These are phyloP conservation scores for Sonneratia caseolaris DNA, from an alignment of 345 rosid genomes.

Conservation along the genomic window DNA sequence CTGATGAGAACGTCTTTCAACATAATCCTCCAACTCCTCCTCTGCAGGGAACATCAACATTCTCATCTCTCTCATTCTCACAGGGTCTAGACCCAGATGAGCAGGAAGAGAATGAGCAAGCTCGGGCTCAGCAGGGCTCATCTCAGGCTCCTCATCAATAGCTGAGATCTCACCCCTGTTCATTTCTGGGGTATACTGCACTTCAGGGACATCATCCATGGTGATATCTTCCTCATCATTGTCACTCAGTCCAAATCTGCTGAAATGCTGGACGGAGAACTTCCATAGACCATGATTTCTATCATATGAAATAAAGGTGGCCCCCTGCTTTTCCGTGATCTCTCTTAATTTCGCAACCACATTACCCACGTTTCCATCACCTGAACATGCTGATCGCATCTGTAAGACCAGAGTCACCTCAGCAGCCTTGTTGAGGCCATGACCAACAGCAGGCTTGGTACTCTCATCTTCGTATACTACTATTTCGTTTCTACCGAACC, in stretches of 20 bases:
- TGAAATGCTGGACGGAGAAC: conserved; percentile 73
- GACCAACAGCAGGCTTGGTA: conserved; percentile 62
- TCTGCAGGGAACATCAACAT: conserved; percentile 86
- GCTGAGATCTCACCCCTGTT: conserved; percentile 34
- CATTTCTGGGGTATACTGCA: conserved; percentile 28
- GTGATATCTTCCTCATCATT: conserved; percentile 80
- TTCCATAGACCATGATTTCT: conserved; percentile 57
- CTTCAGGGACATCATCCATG: conserved; percentile 49
- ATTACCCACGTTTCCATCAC: conserved; percentile 17
- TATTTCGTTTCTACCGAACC: conserved; percentile 55
- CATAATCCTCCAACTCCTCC: conserved; percentile 36
- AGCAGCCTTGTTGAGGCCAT: conserved; percentile 85
- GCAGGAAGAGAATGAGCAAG: conserved; percentile 97
- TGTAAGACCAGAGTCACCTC: conserved; percentile 60
- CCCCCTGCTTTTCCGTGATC: conserved; percentile 64
- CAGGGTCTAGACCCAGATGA: conserved; percentile 86
- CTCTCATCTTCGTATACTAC: conserved; percentile 74
- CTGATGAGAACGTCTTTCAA: conserved; percentile 28
- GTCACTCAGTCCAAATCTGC: conserved; percentile 92
- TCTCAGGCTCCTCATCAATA: conserved; percentile 32
- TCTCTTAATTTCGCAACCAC: conserved; percentile 38
- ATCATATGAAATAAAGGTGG: conserved; percentile 57
- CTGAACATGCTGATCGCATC: conserved; percentile 13
- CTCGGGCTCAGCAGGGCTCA: conserved; percentile 38
- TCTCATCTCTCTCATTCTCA: conserved; percentile 82